phyloP scores from a whole-genome alignment of 495 filamentous ascomycete genomes.

The Podospora anserina region DNA sequence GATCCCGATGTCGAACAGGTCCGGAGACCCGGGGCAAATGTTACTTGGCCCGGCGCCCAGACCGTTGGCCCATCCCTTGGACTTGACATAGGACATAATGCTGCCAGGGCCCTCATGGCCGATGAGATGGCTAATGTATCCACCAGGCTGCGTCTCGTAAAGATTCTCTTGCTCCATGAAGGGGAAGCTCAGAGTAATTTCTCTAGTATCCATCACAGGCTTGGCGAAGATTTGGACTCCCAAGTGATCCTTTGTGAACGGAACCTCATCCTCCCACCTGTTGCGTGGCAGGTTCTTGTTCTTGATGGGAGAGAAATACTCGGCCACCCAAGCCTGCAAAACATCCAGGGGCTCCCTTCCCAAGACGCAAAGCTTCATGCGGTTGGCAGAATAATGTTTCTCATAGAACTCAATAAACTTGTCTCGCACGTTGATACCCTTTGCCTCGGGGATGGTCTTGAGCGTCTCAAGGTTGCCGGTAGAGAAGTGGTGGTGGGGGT shows the following conservation, averaged over 20 bases:
- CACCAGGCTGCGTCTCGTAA: conserved; percentile 78
- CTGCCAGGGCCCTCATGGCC: conserved; percentile 97
- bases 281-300: conserved; percentile 84
- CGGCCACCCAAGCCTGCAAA: conserved; percentile 81
- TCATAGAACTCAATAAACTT: conserved; percentile 94
- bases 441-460: conserved; percentile 75
- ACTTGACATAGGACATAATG: conserved; percentile 91
- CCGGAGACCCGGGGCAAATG: conserved; percentile 76
- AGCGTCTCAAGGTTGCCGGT: conserved; percentile 90
- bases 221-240: conserved; percentile 87
- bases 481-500: conserved; percentile 95
- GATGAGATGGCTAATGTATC: conserved; percentile 90
- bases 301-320: conserved; percentile 76
- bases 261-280: conserved; percentile 72
- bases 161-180: conserved; percentile 84
- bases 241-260: conserved; percentile 64
- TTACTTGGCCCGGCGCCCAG: conserved; percentile 73
- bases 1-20: conserved; percentile 74
- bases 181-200: conserved; percentile 82
- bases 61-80: conserved; percentile 91
- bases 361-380: conserved; percentile 91
- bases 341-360: conserved; percentile 86
- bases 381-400: conserved; percentile 89
- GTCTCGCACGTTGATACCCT: conserved; percentile 82
- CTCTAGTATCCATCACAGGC: conserved; percentile 89